Evolutionary conservation across 768 basidiomycete genomes (phyloP).

Genomic region (Lactarius indigo): DNA sequence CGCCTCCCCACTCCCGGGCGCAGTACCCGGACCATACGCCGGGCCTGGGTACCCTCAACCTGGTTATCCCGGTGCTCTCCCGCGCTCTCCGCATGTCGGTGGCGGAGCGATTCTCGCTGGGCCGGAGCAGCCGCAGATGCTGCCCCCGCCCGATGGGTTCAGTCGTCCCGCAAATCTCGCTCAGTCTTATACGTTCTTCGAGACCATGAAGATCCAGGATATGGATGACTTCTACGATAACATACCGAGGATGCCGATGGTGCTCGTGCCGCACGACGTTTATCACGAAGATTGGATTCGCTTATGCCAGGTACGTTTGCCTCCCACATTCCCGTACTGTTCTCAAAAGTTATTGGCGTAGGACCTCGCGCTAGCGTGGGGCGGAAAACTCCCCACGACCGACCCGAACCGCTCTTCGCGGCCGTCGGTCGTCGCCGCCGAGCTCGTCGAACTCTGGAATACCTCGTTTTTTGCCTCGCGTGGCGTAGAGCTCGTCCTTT

Average conservation of each 20-base stretch:
- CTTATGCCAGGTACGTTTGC: constrained; percentile 60
- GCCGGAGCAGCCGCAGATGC: constrained; percentile 27
- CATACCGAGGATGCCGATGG: constrained; percentile 67
- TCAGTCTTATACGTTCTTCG: constrained; percentile 66
- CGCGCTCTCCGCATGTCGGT: constrained; percentile 21
- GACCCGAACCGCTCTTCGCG: constrained; percentile 49
- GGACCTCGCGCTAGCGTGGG: constrained; percentile 77
- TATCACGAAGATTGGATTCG: constrained; percentile 77
- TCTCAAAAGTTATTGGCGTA: constrained; percentile 28
- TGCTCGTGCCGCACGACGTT: constrained; percentile 73
- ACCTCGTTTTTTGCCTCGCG: constrained; percentile 67
- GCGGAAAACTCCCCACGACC: constrained; percentile 64
- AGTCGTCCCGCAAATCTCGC: constrained; percentile 66
- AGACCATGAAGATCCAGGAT: constrained; percentile 65
- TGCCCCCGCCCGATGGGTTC: constrained; percentile 64
- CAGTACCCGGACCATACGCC: constrained; percentile 20
- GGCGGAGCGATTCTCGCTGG: constrained; percentile 9
- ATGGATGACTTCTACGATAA: constrained; percentile 71
- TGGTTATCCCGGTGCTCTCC: constrained; percentile 2
- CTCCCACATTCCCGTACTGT: background rate
- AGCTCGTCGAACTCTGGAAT: constrained; percentile 81
- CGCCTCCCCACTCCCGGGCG: constrained; percentile 21
- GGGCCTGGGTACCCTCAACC: constrained; percentile 16
- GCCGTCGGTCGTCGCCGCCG: constrained; percentile 58
- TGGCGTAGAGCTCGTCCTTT: constrained; percentile 77